Base-by-base conservation (phyloP, 2,329 filamentous ascomycete genomes). In the Pseudopithomyces chartarum region DNA sequence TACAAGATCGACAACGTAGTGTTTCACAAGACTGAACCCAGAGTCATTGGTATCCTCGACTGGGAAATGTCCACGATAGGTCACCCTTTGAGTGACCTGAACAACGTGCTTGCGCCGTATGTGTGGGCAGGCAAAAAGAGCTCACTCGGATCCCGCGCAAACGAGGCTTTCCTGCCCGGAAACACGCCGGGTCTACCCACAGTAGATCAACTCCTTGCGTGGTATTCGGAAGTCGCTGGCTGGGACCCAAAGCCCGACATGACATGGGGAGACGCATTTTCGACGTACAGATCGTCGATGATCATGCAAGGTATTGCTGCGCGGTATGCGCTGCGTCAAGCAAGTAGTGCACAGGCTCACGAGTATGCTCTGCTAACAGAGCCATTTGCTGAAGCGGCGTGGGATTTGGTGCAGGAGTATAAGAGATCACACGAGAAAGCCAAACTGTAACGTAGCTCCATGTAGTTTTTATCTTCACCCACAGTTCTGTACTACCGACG, bases 41-140 rank as follows among this genome's bases (percentile, higher is more conserved):
- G 88, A 52, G 93, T 98, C 12, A 93, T 98, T 76, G 95, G 94
- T 3, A 92, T 98, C 53, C 79, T 98, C 6, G 95, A 99, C 85
- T 90, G 76, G 73, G 95, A 98, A 80, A 97, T 99, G 92, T 92
- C 92, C 34, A 98, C 95, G 0, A 88, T 97, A 53, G 95, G 95
- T n/a, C 94, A 99, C 75, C 95, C 95, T 1, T 84, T 98, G 20
- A 94, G 90, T 6, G 95, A 99, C 73, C 81, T 98, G 39, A 88
- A 88, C 75, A 98, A 98, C 77, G 81, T 98, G 17, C 75, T 88
- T 17, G 66, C 68, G 1, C 80, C 81, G 3, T 82, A 73, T 62
- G 68, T 79, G 2, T 79, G 76, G 7, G 78, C 80, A 1, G 65
- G 65, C 0, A 74, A 70, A 20, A 66, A 71, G 29, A 71, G 75